Percentiles rank a stretch among this genome's conserved stretches.
Conservation (phyloP, 768 basidiomycete genomes). For the Sistotremastrum suecicum region DNA sequence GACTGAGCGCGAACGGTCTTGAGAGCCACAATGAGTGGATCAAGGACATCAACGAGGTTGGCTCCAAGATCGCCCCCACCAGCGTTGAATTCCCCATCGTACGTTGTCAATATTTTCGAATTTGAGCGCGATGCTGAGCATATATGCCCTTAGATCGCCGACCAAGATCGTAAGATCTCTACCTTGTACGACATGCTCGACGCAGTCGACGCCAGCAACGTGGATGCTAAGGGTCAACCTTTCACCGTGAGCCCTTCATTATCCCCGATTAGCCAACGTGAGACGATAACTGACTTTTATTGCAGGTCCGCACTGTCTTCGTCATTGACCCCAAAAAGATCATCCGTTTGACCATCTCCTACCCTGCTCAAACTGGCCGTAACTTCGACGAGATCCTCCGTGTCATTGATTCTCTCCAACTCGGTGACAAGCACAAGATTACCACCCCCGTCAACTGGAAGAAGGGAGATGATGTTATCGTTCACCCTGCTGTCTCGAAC, state of each 20-base stretch:
- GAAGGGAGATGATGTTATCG: slow-evolving; percentile 86
- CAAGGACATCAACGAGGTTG: slow-evolving; percentile 71
- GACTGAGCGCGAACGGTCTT: slow-evolving; percentile 84
- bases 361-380: slow-evolving; percentile 92
- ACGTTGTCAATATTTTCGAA: slow-evolving; percentile 19
- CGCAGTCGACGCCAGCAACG: slow-evolving; percentile 85
- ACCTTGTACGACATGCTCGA: slow-evolving; percentile 94
- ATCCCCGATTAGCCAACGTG: background rate
- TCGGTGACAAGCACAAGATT: slow-evolving; percentile 73
- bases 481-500: slow-evolving; percentile 69
- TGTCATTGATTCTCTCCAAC: slow-evolving; percentile 85
- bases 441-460: slow-evolving; percentile 95
- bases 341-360: slow-evolving; percentile 80
- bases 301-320: slow-evolving; percentile 87
- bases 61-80: slow-evolving; percentile 55
- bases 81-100: slow-evolving; percentile 88
- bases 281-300: slow-evolving; percentile 1
- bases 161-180: slow-evolving; percentile 74
- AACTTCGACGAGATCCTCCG: slow-evolving; percentile 73
- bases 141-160: slow-evolving; percentile 56
- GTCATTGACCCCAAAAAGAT: slow-evolving; percentile 94
- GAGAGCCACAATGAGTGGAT: slow-evolving; percentile 81
- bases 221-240: slow-evolving; percentile 75
- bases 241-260: slow-evolving; percentile 52
- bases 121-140: slow-evolving; percentile 1